Percentiles rank a stretch among this genome's conserved stretches.
Conservation (phyloP, 495 filamentous ascomycete species). For the Penicillium riverlandense region DNA sequence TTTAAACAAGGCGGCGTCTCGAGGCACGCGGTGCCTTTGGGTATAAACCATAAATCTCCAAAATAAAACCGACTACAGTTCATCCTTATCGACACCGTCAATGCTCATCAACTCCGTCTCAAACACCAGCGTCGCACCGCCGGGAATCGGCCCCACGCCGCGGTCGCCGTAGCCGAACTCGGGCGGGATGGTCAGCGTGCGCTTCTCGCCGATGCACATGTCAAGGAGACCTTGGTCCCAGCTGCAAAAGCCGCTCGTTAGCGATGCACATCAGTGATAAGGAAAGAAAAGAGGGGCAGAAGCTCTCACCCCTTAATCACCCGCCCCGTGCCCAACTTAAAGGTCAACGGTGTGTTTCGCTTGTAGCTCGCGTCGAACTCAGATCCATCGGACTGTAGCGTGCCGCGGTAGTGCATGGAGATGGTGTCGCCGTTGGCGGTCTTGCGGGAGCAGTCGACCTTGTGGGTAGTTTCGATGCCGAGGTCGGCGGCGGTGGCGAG, state of each 20-base stretch:
- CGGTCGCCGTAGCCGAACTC: slow-evolving; percentile 75
- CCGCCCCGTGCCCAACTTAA: slow-evolving; percentile 68
- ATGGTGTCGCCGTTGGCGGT: slow-evolving; percentile 71
- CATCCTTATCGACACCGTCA: slow-evolving; percentile 63
- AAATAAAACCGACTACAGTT: slow-evolving; percentile 30
- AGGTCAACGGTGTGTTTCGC: slow-evolving; percentile 65
- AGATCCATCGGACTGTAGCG: slow-evolving; percentile 46
- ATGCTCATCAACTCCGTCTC: slow-evolving; percentile 91
- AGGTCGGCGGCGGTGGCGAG: slow-evolving; percentile 44
- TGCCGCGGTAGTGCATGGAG: slow-evolving; percentile 82
- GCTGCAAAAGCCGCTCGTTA: slow-evolving; percentile 17
- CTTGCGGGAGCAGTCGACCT: slow-evolving; percentile 66
- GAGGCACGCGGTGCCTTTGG: background rate
- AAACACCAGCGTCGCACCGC: slow-evolving; percentile 74
- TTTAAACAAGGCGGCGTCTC: background rate
- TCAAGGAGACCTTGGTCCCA: slow-evolving; percentile 90
- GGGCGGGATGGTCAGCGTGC: slow-evolving; percentile 85
- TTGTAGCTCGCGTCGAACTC: slow-evolving; percentile 62
- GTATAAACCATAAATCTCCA: slow-evolving; percentile 1
- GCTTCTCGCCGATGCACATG: slow-evolving; percentile 97
- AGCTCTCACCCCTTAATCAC: slow-evolving; percentile 75
- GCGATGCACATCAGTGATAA: background rate
- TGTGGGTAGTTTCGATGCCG: slow-evolving; percentile 66
- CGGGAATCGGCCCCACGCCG: slow-evolving; percentile 70
- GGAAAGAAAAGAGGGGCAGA: background rate